Percentiles rank a stretch among this genome's conserved stretches.
Evolutionary conservation across 2,329 filamentous ascomycete genomes (phyloP).

Genomic region (Diaporthe longicolla): DNA sequence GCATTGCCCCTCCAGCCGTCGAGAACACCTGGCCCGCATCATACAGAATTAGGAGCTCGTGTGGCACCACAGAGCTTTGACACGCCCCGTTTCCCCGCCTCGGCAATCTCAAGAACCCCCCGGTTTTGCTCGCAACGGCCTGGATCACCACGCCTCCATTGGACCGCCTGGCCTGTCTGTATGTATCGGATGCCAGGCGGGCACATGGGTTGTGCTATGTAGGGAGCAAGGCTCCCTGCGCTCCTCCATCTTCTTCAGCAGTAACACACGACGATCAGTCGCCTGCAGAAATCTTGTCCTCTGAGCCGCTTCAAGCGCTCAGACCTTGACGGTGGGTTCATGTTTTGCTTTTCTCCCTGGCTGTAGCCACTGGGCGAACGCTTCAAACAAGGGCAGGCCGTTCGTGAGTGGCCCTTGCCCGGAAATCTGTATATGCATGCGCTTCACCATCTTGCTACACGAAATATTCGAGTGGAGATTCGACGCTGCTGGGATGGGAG

Average conservation of each 20-base stretch:
- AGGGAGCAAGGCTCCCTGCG: background rate
- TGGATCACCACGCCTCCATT: slow-evolving; percentile 11
- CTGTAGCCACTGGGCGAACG: background rate
- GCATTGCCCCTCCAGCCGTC: slow-evolving; percentile 3
- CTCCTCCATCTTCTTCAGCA: slow-evolving; percentile 15
- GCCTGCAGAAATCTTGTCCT: background rate
- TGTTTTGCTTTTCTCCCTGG: slow-evolving; percentile 24
- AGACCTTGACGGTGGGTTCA: slow-evolving; percentile 12
- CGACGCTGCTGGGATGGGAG: slow-evolving; percentile 6
- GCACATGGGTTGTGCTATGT: background rate
- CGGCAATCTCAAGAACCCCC: slow-evolving; percentile 20
- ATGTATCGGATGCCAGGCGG: background rate
- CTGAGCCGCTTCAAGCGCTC: slow-evolving; percentile 24
- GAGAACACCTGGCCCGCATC: slow-evolving; percentile 2
- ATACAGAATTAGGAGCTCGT: background rate
- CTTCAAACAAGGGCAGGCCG: background rate
- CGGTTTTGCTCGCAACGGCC: slow-evolving; percentile 23
- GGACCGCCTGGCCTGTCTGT: background rate
- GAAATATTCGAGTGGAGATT: background rate
- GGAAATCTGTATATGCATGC: slow-evolving; percentile 2
- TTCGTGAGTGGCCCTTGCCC: background rate
- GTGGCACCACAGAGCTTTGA: background rate
- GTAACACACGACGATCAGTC: slow-evolving; percentile 9
- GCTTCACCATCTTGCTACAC: background rate
- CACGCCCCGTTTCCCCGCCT: slow-evolving; percentile 22